Conservation (phyloP, 495 filamentous ascomycete genomes). For the Chaetomidium leptoderma region DNA sequence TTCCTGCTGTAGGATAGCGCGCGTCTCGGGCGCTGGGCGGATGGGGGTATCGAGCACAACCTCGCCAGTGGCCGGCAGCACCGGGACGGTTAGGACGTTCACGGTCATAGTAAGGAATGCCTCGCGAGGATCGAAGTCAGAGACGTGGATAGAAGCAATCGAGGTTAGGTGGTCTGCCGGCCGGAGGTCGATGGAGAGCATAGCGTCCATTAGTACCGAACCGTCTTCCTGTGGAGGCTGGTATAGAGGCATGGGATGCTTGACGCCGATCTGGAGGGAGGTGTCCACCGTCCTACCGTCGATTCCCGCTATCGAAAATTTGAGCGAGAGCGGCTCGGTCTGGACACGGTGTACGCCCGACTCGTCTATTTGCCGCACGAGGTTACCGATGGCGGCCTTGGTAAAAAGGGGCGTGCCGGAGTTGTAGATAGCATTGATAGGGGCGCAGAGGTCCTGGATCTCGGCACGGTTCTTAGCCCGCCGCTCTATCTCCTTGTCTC, state of each 20-base stretch:
- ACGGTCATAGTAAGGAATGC: conserved; percentile 1
- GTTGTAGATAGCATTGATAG: conserved; percentile 5
- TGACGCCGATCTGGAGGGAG: neutral
- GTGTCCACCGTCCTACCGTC: conserved; percentile 3
- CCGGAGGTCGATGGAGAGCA: conserved; percentile 5
- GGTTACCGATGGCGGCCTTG: conserved; percentile 1
- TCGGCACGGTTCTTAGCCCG: neutral
- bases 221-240: conserved; percentile 2
- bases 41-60: neutral
- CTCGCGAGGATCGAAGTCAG: neutral
- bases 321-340: conserved; percentile 6
- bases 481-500: neutral
- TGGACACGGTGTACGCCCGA: conserved; percentile 1
- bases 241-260: neutral
- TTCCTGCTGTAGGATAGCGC: conserved; percentile 3
- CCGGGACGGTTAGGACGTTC: neutral
- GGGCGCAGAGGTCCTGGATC: conserved; percentile 1
- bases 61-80: conserved; percentile 2
- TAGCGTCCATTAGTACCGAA: neutral
- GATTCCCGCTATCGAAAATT: conserved; percentile 1
- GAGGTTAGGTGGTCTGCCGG: neutral
- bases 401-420: conserved; percentile 7
- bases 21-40: conserved; percentile 1
- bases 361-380: conserved; percentile 5
- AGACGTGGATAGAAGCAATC: neutral